Evolutionary conservation across 305 asterid genomes (phyloP).

Genomic region (Solanum hybrid): DNA sequence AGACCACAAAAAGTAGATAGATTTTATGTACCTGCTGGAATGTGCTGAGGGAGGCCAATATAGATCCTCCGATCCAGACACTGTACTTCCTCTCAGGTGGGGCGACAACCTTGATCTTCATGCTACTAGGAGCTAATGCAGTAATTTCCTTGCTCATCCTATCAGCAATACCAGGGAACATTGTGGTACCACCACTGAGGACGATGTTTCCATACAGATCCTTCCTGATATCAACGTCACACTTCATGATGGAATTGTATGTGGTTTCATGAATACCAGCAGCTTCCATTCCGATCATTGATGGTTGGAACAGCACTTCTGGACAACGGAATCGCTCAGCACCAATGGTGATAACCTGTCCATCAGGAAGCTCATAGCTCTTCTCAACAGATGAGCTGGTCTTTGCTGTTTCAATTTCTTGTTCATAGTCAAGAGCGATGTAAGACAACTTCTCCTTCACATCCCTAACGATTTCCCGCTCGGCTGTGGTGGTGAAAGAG

Average conservation of each 20-base stretch:
- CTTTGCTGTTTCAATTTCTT: slow-evolving; percentile 17
- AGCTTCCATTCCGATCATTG: slow-evolving; percentile 64
- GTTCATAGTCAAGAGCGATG: slow-evolving; percentile 22
- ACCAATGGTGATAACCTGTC: slow-evolving; percentile 24
- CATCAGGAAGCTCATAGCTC: slow-evolving; percentile 23
- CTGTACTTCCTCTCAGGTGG: slow-evolving; percentile 70
- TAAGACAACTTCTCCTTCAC: slow-evolving; percentile 18
- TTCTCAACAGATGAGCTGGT: slow-evolving; percentile 23
- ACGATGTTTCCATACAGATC: slow-evolving; percentile 56
- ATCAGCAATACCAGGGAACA: slow-evolving; percentile 67
- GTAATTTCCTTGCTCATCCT: slow-evolving; percentile 71
- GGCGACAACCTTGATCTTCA: slow-evolving; percentile 62
- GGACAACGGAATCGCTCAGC: slow-evolving; percentile 28
- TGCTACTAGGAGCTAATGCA: slow-evolving; percentile 53
- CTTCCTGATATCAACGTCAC: slow-evolving; percentile 59
- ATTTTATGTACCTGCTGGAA: slow-evolving; percentile 47
- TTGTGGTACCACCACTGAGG: slow-evolving; percentile 61
- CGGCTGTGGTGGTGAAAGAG: slow-evolving; percentile 22
- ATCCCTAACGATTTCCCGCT: slow-evolving; percentile 25
- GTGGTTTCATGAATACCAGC: slow-evolving; percentile 60
- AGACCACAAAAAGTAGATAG: neutral
- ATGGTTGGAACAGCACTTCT: slow-evolving; percentile 64
- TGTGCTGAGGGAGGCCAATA: slow-evolving; percentile 62
- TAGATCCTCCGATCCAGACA: slow-evolving; percentile 68
- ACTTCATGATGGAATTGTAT: slow-evolving; percentile 57